Evolutionary conservation across 148 eudicot genomes (phyloP).

Genomic region (Rhododendron mucronatum): DNA sequence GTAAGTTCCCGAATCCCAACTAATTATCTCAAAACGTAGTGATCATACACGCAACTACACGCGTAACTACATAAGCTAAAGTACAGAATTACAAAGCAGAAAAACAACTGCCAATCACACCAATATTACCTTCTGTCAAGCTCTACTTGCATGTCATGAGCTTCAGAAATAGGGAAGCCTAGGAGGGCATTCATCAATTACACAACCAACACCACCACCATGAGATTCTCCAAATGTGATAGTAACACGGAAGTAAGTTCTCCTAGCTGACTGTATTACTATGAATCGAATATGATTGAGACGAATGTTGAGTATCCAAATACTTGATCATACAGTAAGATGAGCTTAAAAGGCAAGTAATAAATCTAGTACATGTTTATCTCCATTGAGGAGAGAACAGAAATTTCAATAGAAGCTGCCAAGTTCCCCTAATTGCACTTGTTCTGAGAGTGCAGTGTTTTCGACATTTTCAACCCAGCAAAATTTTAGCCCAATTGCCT

Average conservation of each 20-base stretch:
- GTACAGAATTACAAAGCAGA: too few relatives aligned
- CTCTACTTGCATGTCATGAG: constrained; percentile 77
- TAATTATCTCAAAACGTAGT: too few relatives aligned
- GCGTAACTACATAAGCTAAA: too few relatives aligned
- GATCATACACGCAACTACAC: too few relatives aligned
- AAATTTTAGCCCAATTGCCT: background rate
- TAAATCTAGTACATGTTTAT: background rate
- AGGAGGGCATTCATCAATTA: constrained; percentile 93
- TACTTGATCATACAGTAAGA: background rate
- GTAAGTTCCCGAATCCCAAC: too few relatives aligned
- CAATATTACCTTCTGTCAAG: constrained; percentile 31
- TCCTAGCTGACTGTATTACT: constrained; percentile 78
- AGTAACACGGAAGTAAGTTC: constrained; percentile 77
- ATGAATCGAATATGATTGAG: constrained; percentile 10
- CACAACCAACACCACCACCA: constrained; percentile 93
- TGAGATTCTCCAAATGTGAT: constrained; percentile 96
- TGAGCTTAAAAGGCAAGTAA: background rate
- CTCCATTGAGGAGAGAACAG: too few relatives aligned
- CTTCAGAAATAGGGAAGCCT: constrained; percentile 76
- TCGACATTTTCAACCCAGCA: background rate
- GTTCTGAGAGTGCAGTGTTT: background rate
- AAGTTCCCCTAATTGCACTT: background rate
- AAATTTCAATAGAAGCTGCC: too few relatives aligned
- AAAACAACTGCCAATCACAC: too few relatives aligned
- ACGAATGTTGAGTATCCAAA: too few relatives aligned